These are phyloP conservation scores for Pseudonitzschia delicatissima DNA, from an alignment of 108 stramenopile species.

Conservation along the genomic window DNA sequence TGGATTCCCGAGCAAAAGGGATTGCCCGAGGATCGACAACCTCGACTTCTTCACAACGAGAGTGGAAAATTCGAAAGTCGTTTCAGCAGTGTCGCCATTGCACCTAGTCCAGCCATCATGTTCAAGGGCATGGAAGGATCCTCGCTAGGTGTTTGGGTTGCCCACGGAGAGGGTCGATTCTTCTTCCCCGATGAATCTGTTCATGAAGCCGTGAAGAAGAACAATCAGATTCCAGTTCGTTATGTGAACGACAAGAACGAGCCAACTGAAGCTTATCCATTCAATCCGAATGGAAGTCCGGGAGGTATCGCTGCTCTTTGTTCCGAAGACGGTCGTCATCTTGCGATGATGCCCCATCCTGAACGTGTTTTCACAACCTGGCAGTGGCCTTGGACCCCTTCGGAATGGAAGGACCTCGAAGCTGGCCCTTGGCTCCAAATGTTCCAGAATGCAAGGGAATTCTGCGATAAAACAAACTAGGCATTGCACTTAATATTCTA, in stretches of 20 bases:
- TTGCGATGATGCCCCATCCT: conserved; percentile 99
- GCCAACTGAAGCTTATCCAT: conserved; percentile 94
- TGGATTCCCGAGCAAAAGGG: conserved; percentile 90
- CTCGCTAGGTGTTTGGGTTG: conserved; percentile 97
- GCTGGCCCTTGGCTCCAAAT: conserved; percentile 97
- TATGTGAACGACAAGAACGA: conserved; percentile 94
- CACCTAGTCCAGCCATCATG: conserved; percentile 80
- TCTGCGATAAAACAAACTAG: conserved; percentile 64
- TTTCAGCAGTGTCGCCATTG: conserved; percentile 86
- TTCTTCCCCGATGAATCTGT: conserved; percentile 90
- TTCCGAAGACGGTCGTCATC: conserved; percentile 96
- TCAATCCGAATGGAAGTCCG: conserved; percentile 99
- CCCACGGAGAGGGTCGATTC: conserved; percentile 97
- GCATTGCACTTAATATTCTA: neutral
- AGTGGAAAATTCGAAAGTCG: conserved; percentile 97
- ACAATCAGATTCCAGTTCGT: conserved; percentile 85
- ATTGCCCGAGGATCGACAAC: conserved; percentile 82
- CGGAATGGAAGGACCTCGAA: conserved; percentile 78
- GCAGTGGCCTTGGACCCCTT: conserved; percentile 99
- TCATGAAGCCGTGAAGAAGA: conserved; percentile 58
- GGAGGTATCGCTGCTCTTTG: conserved; percentile 97
- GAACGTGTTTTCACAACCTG: conserved; percentile 96
- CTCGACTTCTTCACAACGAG: conserved; percentile 95
- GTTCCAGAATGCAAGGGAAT: conserved; percentile 98
- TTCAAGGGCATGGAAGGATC: conserved; percentile 96